These are phyloP conservation scores for Uronychia binucleata DNA, from an alignment of 73 alveolate species.

Conservation along the genomic window DNA sequence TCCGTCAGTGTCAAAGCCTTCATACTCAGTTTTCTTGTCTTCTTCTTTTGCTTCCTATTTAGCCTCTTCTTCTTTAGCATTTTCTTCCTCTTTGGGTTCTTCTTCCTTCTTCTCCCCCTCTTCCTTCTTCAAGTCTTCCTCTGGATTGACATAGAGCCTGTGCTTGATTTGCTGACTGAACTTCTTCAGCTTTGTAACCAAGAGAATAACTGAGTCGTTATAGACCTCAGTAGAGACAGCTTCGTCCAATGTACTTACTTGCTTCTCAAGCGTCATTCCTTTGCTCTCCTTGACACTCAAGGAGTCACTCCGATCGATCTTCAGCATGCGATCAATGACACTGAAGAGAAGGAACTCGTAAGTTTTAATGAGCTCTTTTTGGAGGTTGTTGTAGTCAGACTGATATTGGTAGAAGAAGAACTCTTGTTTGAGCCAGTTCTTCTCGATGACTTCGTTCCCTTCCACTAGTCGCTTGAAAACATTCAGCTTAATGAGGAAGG, in stretches of 20 bases:
- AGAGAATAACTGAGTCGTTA: neutral
- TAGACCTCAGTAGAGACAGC: neutral
- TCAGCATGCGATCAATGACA: neutral
- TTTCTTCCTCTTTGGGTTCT: conserved; percentile 32
- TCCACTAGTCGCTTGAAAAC: conserved; percentile 41
- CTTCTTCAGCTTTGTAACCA: neutral
- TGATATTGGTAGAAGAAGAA: neutral
- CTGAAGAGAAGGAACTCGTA: neutral
- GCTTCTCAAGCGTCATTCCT: neutral
- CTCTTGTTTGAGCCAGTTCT: neutral
- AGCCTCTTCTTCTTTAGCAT: conserved; percentile 21
- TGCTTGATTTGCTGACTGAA: conserved; percentile 12
- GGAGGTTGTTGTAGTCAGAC: neutral
- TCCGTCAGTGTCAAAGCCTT: conserved; percentile 13
- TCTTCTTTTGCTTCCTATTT: conserved; percentile 17
- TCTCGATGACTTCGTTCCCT: conserved; percentile 24
- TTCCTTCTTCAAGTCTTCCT: conserved; percentile 21
- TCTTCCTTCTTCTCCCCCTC: conserved; percentile 30
- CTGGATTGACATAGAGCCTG: conserved; percentile 34
- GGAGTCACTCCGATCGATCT: neutral
- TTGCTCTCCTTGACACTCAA: neutral
- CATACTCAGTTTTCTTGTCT: conserved; percentile 28
- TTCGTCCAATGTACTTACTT: neutral
- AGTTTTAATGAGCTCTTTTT: neutral
- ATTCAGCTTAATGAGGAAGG: conserved; percentile 11